A percentile compares a stretch with the other conserved stretches of the same genome.
Evolutionary conservation across 2,329 filamentous ascomycete species (phyloP).

Genomic region (Microsporum ferrugineum): DNA sequence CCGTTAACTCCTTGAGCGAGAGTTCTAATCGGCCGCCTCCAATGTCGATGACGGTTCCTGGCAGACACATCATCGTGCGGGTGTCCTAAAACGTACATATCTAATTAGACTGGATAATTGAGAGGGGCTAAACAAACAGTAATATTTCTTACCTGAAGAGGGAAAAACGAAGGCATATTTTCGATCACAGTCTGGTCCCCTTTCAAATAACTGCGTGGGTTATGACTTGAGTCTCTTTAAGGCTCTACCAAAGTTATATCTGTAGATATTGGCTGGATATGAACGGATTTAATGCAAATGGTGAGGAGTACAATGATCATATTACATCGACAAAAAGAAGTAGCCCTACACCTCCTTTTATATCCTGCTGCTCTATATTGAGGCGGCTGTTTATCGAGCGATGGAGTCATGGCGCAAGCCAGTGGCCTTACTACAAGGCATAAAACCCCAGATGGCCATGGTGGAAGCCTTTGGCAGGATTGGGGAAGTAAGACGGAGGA

Average conservation of each 20-base stretch:
- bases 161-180: neutral
- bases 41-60: slow-evolving; percentile 10
- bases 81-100: neutral
- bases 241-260: neutral
- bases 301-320: neutral
- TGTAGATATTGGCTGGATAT: neutral
- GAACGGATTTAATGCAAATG: neutral
- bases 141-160: neutral
- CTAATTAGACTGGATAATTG: neutral
- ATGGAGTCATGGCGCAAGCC: neutral
- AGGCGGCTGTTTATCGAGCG: neutral
- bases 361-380: neutral
- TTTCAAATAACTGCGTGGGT: neutral
- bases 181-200: neutral
- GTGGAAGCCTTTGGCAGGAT: neutral
- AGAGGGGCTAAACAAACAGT: neutral
- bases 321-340: neutral
- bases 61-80: neutral
- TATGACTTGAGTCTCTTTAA: neutral
- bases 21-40: neutral
- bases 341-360: neutral
- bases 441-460: neutral
- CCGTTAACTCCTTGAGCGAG: neutral
- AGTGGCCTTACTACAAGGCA: neutral
- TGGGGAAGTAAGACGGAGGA: neutral